Conservation (phyloP, 441 rosid species). For the Populus hybrid region DNA sequence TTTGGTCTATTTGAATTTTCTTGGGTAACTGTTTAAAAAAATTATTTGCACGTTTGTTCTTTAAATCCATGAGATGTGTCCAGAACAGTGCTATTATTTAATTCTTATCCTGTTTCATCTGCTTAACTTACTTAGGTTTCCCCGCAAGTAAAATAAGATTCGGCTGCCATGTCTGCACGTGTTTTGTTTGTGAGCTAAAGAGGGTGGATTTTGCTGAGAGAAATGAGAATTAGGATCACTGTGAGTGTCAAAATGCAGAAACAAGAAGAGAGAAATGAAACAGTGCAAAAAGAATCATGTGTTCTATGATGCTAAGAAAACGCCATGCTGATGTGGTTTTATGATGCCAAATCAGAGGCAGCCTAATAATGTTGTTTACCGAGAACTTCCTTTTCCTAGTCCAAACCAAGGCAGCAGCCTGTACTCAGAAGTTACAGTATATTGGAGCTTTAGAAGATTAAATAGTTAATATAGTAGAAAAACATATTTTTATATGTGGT, state of each 20-base stretch:
- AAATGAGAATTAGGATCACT: neutral
- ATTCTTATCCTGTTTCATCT: neutral
- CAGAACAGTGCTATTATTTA: neutral
- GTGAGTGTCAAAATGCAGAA: neutral
- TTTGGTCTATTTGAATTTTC: neutral
- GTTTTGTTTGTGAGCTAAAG: neutral
- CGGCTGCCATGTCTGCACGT: neutral
- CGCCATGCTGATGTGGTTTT: neutral
- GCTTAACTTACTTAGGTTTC: neutral
- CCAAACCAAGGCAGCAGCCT: neutral
- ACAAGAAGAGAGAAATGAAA: neutral
- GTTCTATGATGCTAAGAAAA: slow-evolving; percentile 3
- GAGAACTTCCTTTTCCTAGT: neutral
- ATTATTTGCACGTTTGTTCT: neutral
- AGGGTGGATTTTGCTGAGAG: neutral
- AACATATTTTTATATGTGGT: neutral
- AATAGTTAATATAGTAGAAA: neutral
- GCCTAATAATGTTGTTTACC: neutral
- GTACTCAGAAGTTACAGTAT: neutral
- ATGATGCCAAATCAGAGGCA: neutral
- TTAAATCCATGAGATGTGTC: neutral
- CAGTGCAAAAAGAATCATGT: neutral
- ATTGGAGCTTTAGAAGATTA: neutral
- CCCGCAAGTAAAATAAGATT: neutral
- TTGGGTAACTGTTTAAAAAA: neutral